Evolutionary conservation across 768 basidiomycete species (phyloP), one percentile per base, ranked within the genome.

Genomic region (Tremella mesenterica): DNA sequence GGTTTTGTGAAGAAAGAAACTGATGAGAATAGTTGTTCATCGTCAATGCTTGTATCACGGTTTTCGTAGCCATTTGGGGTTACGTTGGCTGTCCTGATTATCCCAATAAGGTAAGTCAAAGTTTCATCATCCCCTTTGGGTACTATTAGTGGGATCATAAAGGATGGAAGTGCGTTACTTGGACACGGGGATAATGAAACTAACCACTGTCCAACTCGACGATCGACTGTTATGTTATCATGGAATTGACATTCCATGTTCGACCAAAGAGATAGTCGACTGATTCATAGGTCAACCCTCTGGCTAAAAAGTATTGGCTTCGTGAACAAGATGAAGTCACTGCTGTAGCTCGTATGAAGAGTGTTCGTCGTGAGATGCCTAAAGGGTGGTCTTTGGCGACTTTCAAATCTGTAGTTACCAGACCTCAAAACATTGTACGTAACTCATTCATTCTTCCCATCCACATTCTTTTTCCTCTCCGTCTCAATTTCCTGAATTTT

Each of bases 1-100:
- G 14, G 20, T 27, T 29, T 9, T 6, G 6, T 43, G 41, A 8
- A 7, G 18, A n/a, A 20, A 43, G 41, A 20, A 16, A 25, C 28
- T 47, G 12, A 47, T 9, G 20, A 12, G 45, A 26, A 9, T 12
- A 47, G 45, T 23, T 52, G 7, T 52, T 52, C 50, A 28, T 52
- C 5, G 39, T 52, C 50, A 52, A 52, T 21, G 50, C 50, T 12
- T 43, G 36, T 28, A 52, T 52, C 39, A 52, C 50, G 4, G 50
- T 52, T 26, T 16, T 21, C 6, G 50, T 52, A 2, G 50, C 50
- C 2, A 43, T 12, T 4, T 52, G 38, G 39, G 50, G 50, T 14
- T 52, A 44, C 26, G 18, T 44, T 28, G 50, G 39, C 9, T 52
- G 50, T 30, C 50, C 50, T 7, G 50, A 52, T 29, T 52, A 52